phyloP scores from a whole-genome alignment of 2,329 filamentous ascomycete species.

The Pseudonectria foliicola region DNA sequence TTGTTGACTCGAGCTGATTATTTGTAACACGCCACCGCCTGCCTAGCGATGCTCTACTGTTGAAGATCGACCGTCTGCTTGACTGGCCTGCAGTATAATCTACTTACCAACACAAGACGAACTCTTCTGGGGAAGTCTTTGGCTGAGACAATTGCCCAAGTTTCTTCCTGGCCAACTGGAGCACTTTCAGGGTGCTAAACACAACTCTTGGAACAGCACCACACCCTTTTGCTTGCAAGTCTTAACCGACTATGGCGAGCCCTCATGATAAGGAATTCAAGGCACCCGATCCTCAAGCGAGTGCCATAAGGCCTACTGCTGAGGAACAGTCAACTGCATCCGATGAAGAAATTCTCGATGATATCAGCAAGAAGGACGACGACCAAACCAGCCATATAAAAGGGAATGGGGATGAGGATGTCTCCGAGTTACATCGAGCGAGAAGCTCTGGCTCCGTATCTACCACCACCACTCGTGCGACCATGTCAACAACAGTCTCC shows the following conservation, averaged over 20 bases:
- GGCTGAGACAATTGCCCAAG: too few relatives aligned
- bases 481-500: constrained; percentile 24
- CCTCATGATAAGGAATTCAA: constrained; percentile 21
- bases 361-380: constrained; percentile 8
- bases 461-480: constrained; percentile 41
- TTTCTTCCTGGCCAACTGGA: too few relatives aligned
- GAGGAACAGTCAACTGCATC: constrained; percentile 12
- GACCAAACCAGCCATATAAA: constrained; percentile 4
- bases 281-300: constrained; percentile 22
- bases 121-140: too few relatives aligned
- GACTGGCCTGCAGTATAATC: too few relatives aligned
- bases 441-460: constrained; percentile 48
- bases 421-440: constrained; percentile 23
- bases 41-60: too few relatives aligned
- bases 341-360: constrained; percentile 11
- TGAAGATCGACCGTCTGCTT: too few relatives aligned
- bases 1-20: too few relatives aligned
- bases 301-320: constrained; percentile 20
- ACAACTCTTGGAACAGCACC: constrained; percentile 1
- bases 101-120: too few relatives aligned
- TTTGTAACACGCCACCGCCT: too few relatives aligned
- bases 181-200: too few relatives aligned
- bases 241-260: constrained; percentile 18
- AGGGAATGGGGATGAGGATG: constrained; percentile 8
- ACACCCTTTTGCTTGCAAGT: constrained; percentile 1